Evolutionary conservation across 1,139 yeast genomes (phyloP).

Genomic region (Ogataea hybrid): DNA sequence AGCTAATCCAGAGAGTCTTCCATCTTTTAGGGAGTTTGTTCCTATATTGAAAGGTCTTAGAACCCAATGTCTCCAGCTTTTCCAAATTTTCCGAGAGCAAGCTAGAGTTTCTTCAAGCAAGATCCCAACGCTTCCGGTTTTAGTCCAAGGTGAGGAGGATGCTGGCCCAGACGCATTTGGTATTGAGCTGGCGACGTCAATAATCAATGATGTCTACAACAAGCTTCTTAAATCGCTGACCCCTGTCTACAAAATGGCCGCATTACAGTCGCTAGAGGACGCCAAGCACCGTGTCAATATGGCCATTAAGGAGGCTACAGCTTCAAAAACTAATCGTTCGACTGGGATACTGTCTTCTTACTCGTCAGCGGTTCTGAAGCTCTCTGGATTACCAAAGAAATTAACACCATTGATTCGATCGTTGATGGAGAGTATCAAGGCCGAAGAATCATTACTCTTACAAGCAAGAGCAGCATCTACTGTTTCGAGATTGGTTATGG

Average conservation of each 20-base stretch:
- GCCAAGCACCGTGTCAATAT: conserved; percentile 65
- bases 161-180: conserved; percentile 96
- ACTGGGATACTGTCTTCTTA: conserved; percentile 68
- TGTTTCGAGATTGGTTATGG: conserved; percentile 59
- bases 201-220: conserved; percentile 62
- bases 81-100: conserved; percentile 70
- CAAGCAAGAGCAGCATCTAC: conserved; percentile 74
- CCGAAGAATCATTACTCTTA: conserved; percentile 62
- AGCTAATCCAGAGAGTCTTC: conserved; percentile 45
- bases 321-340: conserved; percentile 52
- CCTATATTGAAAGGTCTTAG: conserved; percentile 85
- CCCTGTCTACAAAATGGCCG: conserved; percentile 70
- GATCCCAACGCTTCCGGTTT: conserved; percentile 80
- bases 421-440: conserved; percentile 88
- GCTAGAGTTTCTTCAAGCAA: conserved; percentile 76
- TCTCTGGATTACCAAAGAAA: conserved; percentile 73
- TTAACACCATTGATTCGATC: conserved; percentile 87
- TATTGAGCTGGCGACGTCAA: conserved; percentile 70
- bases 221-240: conserved; percentile 63
- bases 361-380: conserved; percentile 69
- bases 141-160: conserved; percentile 91
- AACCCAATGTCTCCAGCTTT: conserved; percentile 81
- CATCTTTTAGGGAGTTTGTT: conserved; percentile 76
- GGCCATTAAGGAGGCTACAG: conserved; percentile 70
- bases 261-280: conserved; percentile 75